Conservation (phyloP, 176 grass and related monocot genomes). For the Eleusine coracana region DNA sequence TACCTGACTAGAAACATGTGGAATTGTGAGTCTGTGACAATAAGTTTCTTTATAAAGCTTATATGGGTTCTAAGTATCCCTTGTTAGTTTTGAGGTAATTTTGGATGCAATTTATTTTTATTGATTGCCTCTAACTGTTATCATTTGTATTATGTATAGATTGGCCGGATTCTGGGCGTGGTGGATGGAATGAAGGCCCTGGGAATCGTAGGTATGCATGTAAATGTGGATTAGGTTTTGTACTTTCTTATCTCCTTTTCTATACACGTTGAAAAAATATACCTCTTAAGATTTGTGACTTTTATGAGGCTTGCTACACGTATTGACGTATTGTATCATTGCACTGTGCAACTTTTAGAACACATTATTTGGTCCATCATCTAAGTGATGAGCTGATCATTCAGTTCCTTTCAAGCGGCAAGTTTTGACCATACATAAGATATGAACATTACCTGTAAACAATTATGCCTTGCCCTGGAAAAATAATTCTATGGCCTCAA, state of each 20-base stretch:
- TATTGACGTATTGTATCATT: neutral
- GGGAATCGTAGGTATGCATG: constrained; percentile 47
- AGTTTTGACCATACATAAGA: neutral
- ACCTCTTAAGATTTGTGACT: neutral
- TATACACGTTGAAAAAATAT: constrained; percentile 2
- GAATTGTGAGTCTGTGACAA: neutral
- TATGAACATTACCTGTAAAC: neutral
- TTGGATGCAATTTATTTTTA: neutral
- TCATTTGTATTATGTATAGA: constrained; percentile 25
- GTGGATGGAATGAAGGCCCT: constrained; percentile 49
- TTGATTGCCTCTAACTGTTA: constrained; percentile 10
- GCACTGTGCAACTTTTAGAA: constrained; percentile 1
- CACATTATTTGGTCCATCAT: neutral
- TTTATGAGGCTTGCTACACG: constrained; percentile 22
- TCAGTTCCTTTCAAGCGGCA: neutral
- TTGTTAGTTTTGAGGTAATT: neutral
- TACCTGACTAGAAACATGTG: neutral
- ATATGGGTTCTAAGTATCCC: neutral
- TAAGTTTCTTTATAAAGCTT: neutral
- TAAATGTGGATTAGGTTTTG: constrained; percentile 16
- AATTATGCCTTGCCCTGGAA: neutral
- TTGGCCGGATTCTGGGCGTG: constrained; percentile 49
- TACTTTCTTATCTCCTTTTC: neutral
- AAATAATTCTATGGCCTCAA: neutral
- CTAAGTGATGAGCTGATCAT: neutral